Evolutionary conservation across 2,329 filamentous ascomycete genomes (phyloP), one percentile per base, ranked within the genome.

Genomic region (Shiraia bambusicola): DNA sequence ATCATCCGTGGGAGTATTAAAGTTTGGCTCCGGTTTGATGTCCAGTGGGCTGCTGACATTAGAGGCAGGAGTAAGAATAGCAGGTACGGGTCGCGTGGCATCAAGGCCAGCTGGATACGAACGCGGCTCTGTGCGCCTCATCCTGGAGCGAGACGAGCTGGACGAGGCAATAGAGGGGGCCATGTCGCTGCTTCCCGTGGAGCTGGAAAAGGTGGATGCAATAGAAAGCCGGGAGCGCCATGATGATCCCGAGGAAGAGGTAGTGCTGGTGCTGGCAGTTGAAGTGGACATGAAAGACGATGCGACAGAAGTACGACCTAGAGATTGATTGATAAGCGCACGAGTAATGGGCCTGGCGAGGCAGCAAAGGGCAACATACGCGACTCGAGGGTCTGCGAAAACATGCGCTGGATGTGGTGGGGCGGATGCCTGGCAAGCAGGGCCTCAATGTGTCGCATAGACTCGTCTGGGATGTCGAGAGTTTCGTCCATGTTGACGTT

Each of bases 371-470:
- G 12, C 28, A 34, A 63, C 65, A 9, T 58, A 68, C 65, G 59
- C 40, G 62, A 61, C 24, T 67, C 64, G 33, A 66, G 47, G 11
- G 63, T 60, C 48, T 67, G 63, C 26, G 62, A 57, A 37, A 68
- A 68, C 65, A 68, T 68, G 15, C 62, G 45, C 39, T 66, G 62
- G 15, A 68, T 66, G 32, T 62, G 34, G 16, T 67, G 63, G n/a
- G 64, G 65, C 25, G 58, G 62, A 45, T 68, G 64, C 36, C 61
- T 55, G 34, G 55, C 56, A 42, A 68, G 45, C 47, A 68, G 42
- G 14, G 65, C 65, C 49, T 68, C 63, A 30, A 68, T 62, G 46
- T 67, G 65, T 44, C 57, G 62, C 61, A 66, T 62, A 28, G 64
- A 67, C 44, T 68, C 65, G 24, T 66, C 64, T 9, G 63, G 63